phyloP scores from a whole-genome alignment of 176 grass and related monocot species.

The Phyllostachys edulis region DNA sequence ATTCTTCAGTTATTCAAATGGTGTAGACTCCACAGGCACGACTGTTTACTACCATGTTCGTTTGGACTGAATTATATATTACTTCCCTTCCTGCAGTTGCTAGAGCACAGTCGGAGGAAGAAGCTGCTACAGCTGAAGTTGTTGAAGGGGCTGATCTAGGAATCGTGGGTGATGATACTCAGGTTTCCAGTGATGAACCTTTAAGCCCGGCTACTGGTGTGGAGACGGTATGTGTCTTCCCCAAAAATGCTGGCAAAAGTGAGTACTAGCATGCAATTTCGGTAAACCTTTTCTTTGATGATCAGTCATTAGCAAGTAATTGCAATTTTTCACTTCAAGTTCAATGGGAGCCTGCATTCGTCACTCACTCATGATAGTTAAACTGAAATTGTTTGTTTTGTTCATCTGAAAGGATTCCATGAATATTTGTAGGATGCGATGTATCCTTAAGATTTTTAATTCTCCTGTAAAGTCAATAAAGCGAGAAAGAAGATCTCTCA shows the following conservation, averaged over 20 bases:
- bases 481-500: background rate
- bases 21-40: background rate
- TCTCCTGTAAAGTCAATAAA: no score
- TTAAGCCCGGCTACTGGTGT: conserved; percentile 72
- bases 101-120: conserved; percentile 74
- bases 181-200: conserved; percentile 63
- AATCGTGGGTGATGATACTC: conserved; percentile 88
- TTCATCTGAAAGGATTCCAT: background rate
- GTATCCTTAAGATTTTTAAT: background rate
- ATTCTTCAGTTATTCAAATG: background rate
- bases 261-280: conserved; percentile 27
- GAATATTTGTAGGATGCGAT: background rate
- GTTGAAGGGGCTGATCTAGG: conserved; percentile 82
- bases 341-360: background rate
- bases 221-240: conserved; percentile 75
- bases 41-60: background rate
- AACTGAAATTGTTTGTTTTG: background rate
- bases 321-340: background rate
- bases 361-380: background rate
- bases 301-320: background rate
- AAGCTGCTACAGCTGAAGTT: conserved; percentile 80
- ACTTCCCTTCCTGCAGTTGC: conserved; percentile 45
- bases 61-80: background rate
- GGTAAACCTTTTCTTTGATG: background rate
- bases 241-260: conserved; percentile 94